Evolutionary conservation across 2,329 filamentous ascomycete genomes (phyloP).

Genomic region (Chrysoporthe austroafricana): DNA sequence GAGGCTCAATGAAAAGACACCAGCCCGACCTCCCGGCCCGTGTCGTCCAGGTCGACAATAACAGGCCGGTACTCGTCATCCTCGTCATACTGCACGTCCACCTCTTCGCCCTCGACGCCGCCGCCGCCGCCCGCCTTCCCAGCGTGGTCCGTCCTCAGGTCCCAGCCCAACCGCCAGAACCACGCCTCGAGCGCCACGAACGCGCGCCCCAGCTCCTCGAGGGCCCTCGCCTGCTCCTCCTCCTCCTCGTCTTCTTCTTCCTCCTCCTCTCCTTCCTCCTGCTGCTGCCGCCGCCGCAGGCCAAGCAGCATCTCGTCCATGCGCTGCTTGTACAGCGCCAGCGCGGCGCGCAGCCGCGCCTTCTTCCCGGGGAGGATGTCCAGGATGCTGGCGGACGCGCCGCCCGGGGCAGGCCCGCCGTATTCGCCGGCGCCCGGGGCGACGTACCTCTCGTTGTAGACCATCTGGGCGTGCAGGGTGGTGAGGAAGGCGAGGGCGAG

Average conservation of each 20-base stretch:
- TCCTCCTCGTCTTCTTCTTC: too few species aligned
- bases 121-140: slow-evolving; percentile 56
- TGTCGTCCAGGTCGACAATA: slow-evolving; percentile 56
- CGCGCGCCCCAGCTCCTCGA: slow-evolving; percentile 49
- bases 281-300: slow-evolving; percentile 33
- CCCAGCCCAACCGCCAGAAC: slow-evolving; percentile 57
- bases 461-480: slow-evolving; percentile 58
- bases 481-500: slow-evolving; percentile 53
- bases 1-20: slow-evolving; percentile 48
- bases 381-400: slow-evolving; percentile 34
- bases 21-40: slow-evolving; percentile 55
- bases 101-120: background rate
- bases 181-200: slow-evolving; percentile 55
- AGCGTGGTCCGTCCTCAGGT: slow-evolving; percentile 55
- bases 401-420: slow-evolving; percentile 18
- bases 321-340: slow-evolving; percentile 59
- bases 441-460: slow-evolving; percentile 55
- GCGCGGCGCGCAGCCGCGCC: slow-evolving; percentile 46
- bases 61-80: slow-evolving; percentile 57
- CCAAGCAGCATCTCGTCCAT: slow-evolving; percentile 52
- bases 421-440: slow-evolving; percentile 35
- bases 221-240: slow-evolving; percentile 34
- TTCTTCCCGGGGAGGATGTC: slow-evolving; percentile 40
- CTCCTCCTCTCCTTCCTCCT: slow-evolving; percentile 21
- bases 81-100: slow-evolving; percentile 50